These are phyloP conservation scores for Isabelozyma gotoi DNA, from an alignment of 805 yeast genomes.

Conservation along the genomic window DNA sequence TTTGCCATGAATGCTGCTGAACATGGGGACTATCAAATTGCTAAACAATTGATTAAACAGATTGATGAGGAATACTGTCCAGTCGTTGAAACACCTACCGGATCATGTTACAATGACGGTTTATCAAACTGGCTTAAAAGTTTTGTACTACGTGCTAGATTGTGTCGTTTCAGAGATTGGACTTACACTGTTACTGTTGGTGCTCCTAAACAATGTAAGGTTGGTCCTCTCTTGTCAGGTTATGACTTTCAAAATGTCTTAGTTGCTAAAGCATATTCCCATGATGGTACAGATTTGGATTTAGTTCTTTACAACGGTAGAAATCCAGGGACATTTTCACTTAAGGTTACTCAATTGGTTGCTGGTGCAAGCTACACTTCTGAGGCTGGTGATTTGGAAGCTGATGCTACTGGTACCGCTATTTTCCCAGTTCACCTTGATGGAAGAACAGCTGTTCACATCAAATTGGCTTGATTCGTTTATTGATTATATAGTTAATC, in stretches of 20 bases:
- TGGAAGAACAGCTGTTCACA: constrained; percentile 5
- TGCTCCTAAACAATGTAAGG: constrained; percentile 6
- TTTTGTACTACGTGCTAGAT: constrained; percentile 6
- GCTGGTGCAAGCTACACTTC: constrained; percentile 2
- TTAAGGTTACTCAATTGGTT: constrained; percentile 6
- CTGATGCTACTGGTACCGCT: constrained; percentile 4
- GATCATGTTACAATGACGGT: constrained; percentile 6
- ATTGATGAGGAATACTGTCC: constrained; percentile 5
- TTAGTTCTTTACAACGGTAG: constrained; percentile 8
- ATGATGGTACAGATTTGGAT: constrained; percentile 6
- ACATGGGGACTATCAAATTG: constrained; percentile 7
- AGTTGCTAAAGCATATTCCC: constrained; percentile 9
- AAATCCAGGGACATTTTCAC: constrained; percentile 5
- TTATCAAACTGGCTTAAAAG: constrained; percentile 7
- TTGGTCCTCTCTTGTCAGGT: constrained; percentile 7
- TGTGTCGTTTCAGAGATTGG: constrained; percentile 8
- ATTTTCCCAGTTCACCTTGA: constrained; percentile 4
- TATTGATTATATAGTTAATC: background rate
- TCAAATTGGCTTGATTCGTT: background rate
- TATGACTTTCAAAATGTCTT: constrained; percentile 8
- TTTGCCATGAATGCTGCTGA: constrained; percentile 8
- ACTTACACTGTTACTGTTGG: constrained; percentile 6
- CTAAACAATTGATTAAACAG: constrained; percentile 7
- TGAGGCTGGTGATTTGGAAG: constrained; percentile 2
- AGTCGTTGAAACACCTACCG: constrained; percentile 6